These are phyloP conservation scores for Thelonectria rubi DNA, from an alignment of 2,329 filamentous ascomycete species.

Conservation along the genomic window DNA sequence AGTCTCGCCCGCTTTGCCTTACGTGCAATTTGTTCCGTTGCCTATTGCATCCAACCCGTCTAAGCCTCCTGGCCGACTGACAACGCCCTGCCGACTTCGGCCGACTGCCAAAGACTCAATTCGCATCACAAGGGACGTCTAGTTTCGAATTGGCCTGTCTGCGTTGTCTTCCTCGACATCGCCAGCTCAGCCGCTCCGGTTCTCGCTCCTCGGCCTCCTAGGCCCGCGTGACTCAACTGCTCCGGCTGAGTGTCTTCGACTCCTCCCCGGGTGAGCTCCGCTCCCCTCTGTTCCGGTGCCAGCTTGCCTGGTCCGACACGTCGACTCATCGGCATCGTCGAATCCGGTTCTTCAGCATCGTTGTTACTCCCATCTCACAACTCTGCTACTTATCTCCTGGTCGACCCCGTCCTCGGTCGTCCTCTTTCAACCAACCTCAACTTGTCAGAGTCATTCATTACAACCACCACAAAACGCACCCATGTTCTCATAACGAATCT, in stretches of 20 bases:
- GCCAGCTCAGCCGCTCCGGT: constrained; percentile 23
- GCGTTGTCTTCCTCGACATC: constrained; percentile 34
- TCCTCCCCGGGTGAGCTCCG: constrained; percentile 44
- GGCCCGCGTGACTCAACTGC: constrained; percentile 38
- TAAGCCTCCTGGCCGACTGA: constrained; percentile 8
- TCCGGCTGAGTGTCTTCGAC: constrained; percentile 37
- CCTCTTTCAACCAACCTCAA: constrained; percentile 28
- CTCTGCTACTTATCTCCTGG: constrained; percentile 25
- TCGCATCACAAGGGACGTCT: constrained; percentile 26
- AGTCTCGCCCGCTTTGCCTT: constrained; percentile 26
- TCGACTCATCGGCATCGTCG: constrained; percentile 43
- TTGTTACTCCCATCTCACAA: constrained; percentile 14
- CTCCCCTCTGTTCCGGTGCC: constrained; percentile 43
- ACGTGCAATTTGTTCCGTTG: constrained; percentile 9
- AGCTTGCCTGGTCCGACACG: constrained; percentile 43
- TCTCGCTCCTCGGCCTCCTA: constrained; percentile 30
- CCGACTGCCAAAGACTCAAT: constrained; percentile 20
- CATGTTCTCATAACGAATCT: constrained; percentile 58
- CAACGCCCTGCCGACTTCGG: constrained; percentile 21
- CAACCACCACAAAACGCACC: constrained; percentile 44
- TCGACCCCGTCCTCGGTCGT: constrained; percentile 45
- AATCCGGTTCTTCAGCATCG: constrained; percentile 31
- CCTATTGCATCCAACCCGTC: constrained; percentile 7
- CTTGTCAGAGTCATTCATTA: constrained; percentile 45
- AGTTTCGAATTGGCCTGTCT: constrained; percentile 39